Base-by-base conservation (phyloP, 2,329 filamentous ascomycete species). In the Rutstroemia sp. region DNA sequence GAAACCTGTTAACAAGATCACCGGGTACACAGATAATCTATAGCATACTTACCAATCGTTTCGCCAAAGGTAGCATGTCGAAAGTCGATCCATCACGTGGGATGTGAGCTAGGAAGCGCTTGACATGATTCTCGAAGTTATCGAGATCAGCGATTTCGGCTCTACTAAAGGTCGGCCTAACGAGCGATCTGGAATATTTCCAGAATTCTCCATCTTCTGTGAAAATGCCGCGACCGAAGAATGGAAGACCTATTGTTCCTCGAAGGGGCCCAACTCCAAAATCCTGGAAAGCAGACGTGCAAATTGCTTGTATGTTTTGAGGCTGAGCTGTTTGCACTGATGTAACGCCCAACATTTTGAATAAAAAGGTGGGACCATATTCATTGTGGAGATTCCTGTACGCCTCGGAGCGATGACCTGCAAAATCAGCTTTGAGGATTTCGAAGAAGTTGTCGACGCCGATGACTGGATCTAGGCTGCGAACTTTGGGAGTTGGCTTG, bases 201-300 rank as follows among this genome's bases (percentile, higher is more conserved):
- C 52, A 58, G 3, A 18, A 27, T 2, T 47, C 38, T 5, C 56
- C 56, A 10, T 58, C 56, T 7, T 38, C 16, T 21, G 52, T 45
- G 23, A 51, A 50, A 12, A 58, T 39, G 1, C 52, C 46, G 4
- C 38, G 21, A n/a, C 45, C 52, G 5, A 49, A 14, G 6, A 49
- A 44, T 1, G 46, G 52, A 1, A 70, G 65, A 68, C 76, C 75
- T 5, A 70, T 63, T 1, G 69, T 59, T 57, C 75, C 72, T 58
- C 77, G 77, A 27, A 62, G 60, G 0, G 68, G 61, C 1, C 76
- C 75, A 56, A 79, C 72, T 27, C 73, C 74, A 58, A 77, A 83
- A 58, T 80, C 75, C 53, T 75, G 70, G 65, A 83, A 82, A 54
- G 79, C 74, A 30, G 75, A 74, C 0, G 80, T 76, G 14, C 83